Evolutionary conservation across 2,329 filamentous ascomycete species (phyloP), one percentile per base, ranked within the genome.

Genomic region (Penicillium sp.): DNA sequence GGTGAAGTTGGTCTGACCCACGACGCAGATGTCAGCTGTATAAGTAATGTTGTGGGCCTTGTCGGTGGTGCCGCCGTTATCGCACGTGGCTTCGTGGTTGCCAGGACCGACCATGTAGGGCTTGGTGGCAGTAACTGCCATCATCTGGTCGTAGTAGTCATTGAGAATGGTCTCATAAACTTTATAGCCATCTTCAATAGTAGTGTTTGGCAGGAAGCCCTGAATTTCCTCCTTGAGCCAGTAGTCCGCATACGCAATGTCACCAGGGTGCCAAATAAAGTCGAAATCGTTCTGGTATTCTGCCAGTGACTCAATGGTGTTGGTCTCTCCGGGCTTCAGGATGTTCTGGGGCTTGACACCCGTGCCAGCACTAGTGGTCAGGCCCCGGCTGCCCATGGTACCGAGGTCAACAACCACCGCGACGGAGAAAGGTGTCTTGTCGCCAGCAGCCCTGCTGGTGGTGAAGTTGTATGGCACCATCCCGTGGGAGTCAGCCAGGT

Each of bases 1-100:
- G 6, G 62, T 64, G 36, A 65, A 65, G 44, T 65, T 65, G 20
- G 55, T 60, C 42, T 65, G 61, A 30, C 61, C 62, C 21, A 49
- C 21, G 8, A 51, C 18, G 30, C 62, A 65, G n/a, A 65, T 59
- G 32, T 45, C 40, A 8, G 52, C 44, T 4, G 36, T 59, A 37
- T 63, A 64, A 21, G 51, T 27, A 27, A 55, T 50, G 21, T 59
- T 55, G 21, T 53, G 37, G 15, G 23, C 41, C n/a, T 52, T 53
- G 39, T 51, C 46, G 9, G 60, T 61, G 10, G 58, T 59, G 8
- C 51, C 54, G 13, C 54, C 54, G 21, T 56, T 46, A 20, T 56
- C 54, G 29, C 45, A 56, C 3, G 42, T 53, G 2, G 54, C 47
- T 29, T 56, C 54, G 17, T 56, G 54, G 20, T 56, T 56, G 29